Evolutionary conservation across 2,329 filamentous ascomycete species (phyloP).

Genomic region (Ophiobolus disseminans): DNA sequence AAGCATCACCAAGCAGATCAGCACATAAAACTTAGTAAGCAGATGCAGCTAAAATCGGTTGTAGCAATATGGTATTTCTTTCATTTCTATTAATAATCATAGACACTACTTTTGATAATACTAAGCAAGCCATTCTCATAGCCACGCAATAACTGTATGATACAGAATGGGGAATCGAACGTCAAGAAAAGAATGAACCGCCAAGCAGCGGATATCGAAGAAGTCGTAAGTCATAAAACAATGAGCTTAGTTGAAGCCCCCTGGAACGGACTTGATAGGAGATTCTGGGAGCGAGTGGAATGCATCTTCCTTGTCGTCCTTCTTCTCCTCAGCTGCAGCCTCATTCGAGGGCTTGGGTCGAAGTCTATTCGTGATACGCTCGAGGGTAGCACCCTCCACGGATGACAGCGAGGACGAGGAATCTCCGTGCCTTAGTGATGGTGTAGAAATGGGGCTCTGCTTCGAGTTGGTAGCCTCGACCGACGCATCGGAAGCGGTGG

Average conservation of each 20-base stretch:
- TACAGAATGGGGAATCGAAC: slow-evolving; percentile 1
- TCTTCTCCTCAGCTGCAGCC: slow-evolving; percentile 22
- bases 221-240: slow-evolving; percentile 21
- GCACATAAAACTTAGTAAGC: background rate
- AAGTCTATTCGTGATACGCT: slow-evolving; percentile 33
- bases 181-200: background rate
- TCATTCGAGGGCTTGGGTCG: slow-evolving; percentile 33
- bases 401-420: slow-evolving; percentile 44
- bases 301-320: slow-evolving; percentile 45
- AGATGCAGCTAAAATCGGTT: background rate
- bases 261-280: slow-evolving; percentile 40
- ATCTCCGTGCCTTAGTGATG: slow-evolving; percentile 45
- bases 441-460: slow-evolving; percentile 42
- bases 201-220: slow-evolving; percentile 14
- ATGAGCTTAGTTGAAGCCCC: slow-evolving; percentile 33
- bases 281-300: slow-evolving; percentile 53
- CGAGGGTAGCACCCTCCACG: slow-evolving; percentile 39
- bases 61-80: background rate
- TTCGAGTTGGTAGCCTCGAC: slow-evolving; percentile 31
- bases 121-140: background rate
- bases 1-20: background rate
- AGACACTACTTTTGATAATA: slow-evolving; percentile 11
- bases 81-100: background rate
- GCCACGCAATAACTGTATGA: slow-evolving; percentile 1
- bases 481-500: slow-evolving; percentile 41